Percentiles rank a stretch among this genome's conserved stretches.
These are phyloP conservation scores for Tephrocybe sp. DNA, from an alignment of 768 basidiomycete genomes.

Conservation along the genomic window DNA sequence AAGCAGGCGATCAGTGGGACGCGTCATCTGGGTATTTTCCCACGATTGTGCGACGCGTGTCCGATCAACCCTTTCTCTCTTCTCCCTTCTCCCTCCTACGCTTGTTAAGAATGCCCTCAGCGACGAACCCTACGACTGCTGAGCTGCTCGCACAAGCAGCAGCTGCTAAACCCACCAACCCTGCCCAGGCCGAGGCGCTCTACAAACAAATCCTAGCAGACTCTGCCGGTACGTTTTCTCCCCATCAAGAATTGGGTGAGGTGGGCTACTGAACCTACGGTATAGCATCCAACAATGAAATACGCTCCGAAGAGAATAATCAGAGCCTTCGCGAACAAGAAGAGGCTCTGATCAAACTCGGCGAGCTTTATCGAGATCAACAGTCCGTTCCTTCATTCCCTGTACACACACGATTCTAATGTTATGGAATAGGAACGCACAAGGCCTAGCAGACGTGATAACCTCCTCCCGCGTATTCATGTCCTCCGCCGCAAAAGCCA, in stretches of 20 bases:
- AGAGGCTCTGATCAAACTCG: conserved; percentile 78
- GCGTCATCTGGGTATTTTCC: conserved; percentile 35
- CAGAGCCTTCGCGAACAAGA: conserved; percentile 78
- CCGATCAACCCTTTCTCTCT: conserved; percentile 8
- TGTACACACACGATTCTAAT: background rate
- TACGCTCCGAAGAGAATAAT: conserved; percentile 40
- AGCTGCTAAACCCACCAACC: conserved; percentile 41
- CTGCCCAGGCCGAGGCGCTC: conserved; percentile 65
- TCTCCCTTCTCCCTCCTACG: background rate
- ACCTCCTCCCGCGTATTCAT: conserved; percentile 82
- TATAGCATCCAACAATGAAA: background rate
- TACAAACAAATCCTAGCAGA: conserved; percentile 66
- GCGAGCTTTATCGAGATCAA: conserved; percentile 82
- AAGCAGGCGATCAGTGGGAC: conserved; percentile 17
- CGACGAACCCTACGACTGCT: conserved; percentile 21
- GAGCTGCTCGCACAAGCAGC: conserved; percentile 59
- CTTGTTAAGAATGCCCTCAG: background rate
- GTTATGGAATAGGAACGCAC: conserved; percentile 59
- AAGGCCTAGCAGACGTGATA: conserved; percentile 83
- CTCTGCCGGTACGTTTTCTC: conserved; percentile 28
- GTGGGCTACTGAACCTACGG: background rate
- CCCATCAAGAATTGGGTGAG: background rate
- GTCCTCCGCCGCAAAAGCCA: conserved; percentile 94
- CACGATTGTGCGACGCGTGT: conserved; percentile 34
- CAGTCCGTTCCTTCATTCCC: conserved; percentile 41